Percentiles rank a stretch among this genome's conserved stretches.
Evolutionary conservation across 1,139 yeast species (phyloP).

Genomic region (Yamadazyma atmosphaerica): DNA sequence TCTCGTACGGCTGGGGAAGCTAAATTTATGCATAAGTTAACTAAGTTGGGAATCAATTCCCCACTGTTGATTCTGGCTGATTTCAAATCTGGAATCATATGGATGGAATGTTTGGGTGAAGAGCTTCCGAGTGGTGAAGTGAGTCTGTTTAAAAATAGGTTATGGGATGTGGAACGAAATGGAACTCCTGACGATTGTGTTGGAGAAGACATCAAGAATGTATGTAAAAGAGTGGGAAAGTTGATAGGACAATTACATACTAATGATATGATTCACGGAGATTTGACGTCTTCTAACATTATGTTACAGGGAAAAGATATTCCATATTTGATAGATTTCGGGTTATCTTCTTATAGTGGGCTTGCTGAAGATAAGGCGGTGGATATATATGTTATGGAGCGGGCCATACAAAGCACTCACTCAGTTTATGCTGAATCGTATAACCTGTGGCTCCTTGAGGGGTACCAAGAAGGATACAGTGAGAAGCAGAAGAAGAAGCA

Average conservation of each 20-base stretch:
- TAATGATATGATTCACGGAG: slow-evolving; percentile 89
- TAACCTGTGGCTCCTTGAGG: slow-evolving; percentile 70
- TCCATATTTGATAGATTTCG: slow-evolving; percentile 87
- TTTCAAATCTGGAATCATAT: slow-evolving; percentile 73
- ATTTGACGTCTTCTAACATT: slow-evolving; percentile 87
- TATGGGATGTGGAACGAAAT: slow-evolving; percentile 59
- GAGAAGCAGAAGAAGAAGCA: slow-evolving; percentile 33
- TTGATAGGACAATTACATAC: slow-evolving; percentile 73
- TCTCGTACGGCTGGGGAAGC: slow-evolving; percentile 85
- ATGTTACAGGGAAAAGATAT: slow-evolving; percentile 41
- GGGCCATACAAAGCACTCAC: slow-evolving; percentile 91
- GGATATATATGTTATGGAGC: slow-evolving; percentile 87
- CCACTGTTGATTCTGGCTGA: slow-evolving; percentile 77
- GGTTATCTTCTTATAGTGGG: slow-evolving; percentile 75
- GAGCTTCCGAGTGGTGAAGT: slow-evolving; percentile 46
- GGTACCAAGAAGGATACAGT: slow-evolving; percentile 56
- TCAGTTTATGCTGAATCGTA: slow-evolving; percentile 68
- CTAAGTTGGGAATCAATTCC: slow-evolving; percentile 55
- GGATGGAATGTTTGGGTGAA: slow-evolving; percentile 81
- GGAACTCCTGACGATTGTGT: slow-evolving; percentile 25
- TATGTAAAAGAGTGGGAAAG: slow-evolving; percentile 59
- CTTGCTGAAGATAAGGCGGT: slow-evolving; percentile 93
- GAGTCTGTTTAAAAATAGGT: slow-evolving; percentile 67
- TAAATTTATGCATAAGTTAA: slow-evolving; percentile 65
- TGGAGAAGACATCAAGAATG: slow-evolving; percentile 36